Evolutionary conservation across 176 grass and related monocot species (phyloP).

Genomic region (Poa pratensis): DNA sequence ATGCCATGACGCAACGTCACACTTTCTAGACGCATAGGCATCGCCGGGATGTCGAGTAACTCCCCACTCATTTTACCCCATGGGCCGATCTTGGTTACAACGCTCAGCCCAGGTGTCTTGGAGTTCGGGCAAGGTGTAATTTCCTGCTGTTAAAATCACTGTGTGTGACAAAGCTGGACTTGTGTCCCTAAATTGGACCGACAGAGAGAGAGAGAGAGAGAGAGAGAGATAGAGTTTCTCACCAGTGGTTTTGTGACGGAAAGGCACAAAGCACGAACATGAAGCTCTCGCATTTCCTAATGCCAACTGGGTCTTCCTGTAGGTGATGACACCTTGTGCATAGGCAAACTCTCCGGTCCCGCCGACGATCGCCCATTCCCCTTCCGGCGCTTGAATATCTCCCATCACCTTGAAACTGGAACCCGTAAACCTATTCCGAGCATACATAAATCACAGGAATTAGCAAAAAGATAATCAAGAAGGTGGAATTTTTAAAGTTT

Average conservation of each 20-base stretch:
- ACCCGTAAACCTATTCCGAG: neutral
- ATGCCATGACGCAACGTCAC: neutral
- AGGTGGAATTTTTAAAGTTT: too few species aligned
- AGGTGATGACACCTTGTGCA: constrained; percentile 4
- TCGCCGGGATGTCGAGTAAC: neutral
- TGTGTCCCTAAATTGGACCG: neutral
- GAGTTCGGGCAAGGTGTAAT: neutral
- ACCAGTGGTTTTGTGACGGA: neutral
- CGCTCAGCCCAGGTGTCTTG: neutral
- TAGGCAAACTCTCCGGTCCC: constrained; percentile 1
- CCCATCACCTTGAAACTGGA: constrained; percentile 16
- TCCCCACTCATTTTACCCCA: neutral
- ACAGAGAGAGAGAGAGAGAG: too few species aligned
- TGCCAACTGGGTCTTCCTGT: neutral
- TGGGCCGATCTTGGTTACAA: neutral
- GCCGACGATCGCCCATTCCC: neutral
- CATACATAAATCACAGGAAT: neutral
- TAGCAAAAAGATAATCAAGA: too few species aligned
- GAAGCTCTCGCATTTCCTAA: neutral
- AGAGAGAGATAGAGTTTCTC: neutral
- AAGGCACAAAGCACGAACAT: constrained; percentile 13
- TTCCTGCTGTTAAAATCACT: neutral
- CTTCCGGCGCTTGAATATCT: neutral
- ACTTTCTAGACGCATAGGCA: neutral
- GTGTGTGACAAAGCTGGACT: neutral